Conservation (phyloP, 768 basidiomycete genomes). For the Boletus subparvulus region DNA sequence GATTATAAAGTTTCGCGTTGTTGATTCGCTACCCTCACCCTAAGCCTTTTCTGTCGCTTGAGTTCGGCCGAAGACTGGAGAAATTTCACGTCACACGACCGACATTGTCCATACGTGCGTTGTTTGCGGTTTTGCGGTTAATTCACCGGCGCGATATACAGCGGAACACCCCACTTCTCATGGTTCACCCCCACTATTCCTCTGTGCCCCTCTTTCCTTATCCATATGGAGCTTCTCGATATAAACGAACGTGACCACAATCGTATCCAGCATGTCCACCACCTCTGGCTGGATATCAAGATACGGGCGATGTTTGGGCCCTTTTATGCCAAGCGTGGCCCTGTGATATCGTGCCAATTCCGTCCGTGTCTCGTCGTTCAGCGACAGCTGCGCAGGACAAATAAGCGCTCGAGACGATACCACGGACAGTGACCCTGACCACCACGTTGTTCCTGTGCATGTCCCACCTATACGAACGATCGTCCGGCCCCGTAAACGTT, state of each 20-base stretch:
- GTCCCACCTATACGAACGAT: constrained; percentile 26
- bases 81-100: too few species aligned
- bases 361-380: not conserved
- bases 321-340: not conserved
- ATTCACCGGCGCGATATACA: not conserved
- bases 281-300: not conserved
- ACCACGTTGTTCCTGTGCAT: not conserved
- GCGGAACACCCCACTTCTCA: not conserved
- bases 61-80: too few species aligned
- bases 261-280: not conserved
- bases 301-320: not conserved
- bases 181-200: not conserved
- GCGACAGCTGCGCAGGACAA: not conserved
- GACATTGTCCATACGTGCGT: not conserved
- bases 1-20: not conserved
- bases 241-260: not conserved
- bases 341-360: not conserved
- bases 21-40: not conserved
- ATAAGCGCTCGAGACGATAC: not conserved
- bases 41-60: not conserved
- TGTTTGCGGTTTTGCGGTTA: not conserved
- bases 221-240: constrained; percentile 1
- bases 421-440: not conserved
- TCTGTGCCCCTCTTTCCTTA: not conserved
- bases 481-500: constrained; percentile 26